These are phyloP conservation scores for Symbiodinium pilosum DNA, from an alignment of 73 alveolate genomes.

Conservation along the genomic window DNA sequence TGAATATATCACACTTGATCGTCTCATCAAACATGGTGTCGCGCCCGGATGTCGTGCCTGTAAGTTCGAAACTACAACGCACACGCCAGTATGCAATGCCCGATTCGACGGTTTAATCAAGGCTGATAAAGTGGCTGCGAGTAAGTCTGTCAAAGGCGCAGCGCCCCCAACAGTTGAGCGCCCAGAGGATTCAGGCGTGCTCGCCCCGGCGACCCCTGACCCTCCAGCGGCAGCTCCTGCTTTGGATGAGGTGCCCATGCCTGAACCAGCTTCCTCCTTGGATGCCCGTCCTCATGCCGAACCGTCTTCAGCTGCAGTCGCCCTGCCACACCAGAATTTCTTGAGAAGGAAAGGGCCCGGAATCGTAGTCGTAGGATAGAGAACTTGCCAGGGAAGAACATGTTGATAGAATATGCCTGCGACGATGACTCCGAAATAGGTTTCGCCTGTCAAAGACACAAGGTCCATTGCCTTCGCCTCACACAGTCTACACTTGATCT, in stretches of 20 bases:
- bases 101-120: background rate
- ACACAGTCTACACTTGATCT: background rate
- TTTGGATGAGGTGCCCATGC: too few species aligned
- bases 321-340: background rate
- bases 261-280: too few species aligned
- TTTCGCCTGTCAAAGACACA: background rate
- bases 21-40: background rate
- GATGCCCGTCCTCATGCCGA: background rate
- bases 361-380: background rate
- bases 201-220: too few species aligned
- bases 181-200: too few species aligned
- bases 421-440: background rate
- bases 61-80: background rate
- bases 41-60: background rate
- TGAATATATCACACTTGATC: constrained; percentile 12
- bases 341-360: background rate
- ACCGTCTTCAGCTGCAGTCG: background rate
- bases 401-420: background rate
- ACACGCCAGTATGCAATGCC: background rate
- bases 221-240: too few species aligned
- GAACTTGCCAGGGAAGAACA: background rate
- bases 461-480: background rate
- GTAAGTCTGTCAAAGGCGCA: background rate
- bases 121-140: background rate
- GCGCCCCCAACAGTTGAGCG: background rate